Evolutionary conservation across 2,329 filamentous ascomycete genomes (phyloP).

Genomic region (Colletotrichum salicis): DNA sequence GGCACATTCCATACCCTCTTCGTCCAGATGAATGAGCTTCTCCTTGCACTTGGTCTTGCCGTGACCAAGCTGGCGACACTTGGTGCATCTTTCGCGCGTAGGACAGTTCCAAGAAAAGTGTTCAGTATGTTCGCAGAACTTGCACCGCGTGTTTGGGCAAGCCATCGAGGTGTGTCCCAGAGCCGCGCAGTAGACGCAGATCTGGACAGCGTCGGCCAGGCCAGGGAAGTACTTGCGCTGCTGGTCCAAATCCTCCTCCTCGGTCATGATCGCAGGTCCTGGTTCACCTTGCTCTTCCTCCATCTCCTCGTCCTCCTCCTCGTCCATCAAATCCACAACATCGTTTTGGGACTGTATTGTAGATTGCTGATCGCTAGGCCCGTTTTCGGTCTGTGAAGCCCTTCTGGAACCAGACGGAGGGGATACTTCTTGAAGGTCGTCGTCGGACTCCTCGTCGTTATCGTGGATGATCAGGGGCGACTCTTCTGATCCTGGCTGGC

Average conservation of each 20-base stretch:
- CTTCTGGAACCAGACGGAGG: not conserved
- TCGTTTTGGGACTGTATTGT: slow-evolving; percentile 30
- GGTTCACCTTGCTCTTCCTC: slow-evolving; percentile 11
- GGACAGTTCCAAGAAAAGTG: slow-evolving; percentile 66
- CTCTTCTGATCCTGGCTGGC: slow-evolving; percentile 12
- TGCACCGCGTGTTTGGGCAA: slow-evolving; percentile 61
- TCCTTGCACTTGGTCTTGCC: slow-evolving; percentile 61
- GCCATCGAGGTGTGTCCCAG: slow-evolving; percentile 55
- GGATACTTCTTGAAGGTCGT: slow-evolving; percentile 14
- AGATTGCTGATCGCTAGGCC: not conserved
- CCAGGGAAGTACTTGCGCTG: slow-evolving; percentile 64
- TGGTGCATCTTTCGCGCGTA: slow-evolving; percentile 60
- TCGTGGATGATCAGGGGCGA: slow-evolving; percentile 27
- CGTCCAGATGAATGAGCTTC: slow-evolving; percentile 62
- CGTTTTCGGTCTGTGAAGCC: not conserved
- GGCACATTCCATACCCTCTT: slow-evolving; percentile 68
- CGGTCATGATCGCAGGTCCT: slow-evolving; percentile 27
- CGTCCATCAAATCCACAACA: slow-evolving; percentile 4
- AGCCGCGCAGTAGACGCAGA: slow-evolving; percentile 64
- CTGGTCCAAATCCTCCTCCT: slow-evolving; percentile 49
- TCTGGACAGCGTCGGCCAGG: slow-evolving; percentile 51
- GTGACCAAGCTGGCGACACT: slow-evolving; percentile 74
- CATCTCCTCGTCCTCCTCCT: slow-evolving; percentile 1
- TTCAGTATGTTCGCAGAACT: slow-evolving; percentile 55
- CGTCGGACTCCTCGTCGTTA: slow-evolving; percentile 26